Percentiles rank a stretch among this genome's conserved stretches.
Evolutionary conservation across 139 green algal genomes (phyloP).

Genomic region (Coccomyxa sp.): DNA sequence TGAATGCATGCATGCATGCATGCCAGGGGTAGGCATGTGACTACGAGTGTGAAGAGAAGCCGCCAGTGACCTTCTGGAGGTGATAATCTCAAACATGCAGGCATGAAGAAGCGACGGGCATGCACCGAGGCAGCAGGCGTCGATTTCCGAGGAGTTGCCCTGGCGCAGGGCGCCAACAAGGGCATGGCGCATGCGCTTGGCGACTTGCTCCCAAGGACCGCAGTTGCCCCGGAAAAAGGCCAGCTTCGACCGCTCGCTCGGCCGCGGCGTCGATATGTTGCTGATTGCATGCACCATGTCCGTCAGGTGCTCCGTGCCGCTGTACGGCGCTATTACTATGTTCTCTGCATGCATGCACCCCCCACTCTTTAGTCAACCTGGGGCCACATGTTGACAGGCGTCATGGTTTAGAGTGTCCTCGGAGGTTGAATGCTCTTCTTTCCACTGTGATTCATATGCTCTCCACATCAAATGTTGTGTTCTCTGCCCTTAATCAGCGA

Average conservation of each 20-base stretch:
- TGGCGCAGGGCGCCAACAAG: background rate
- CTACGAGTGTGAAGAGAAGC: too few relatives aligned
- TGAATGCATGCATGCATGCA: too few relatives aligned
- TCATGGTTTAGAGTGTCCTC: too few relatives aligned
- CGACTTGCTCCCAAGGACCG: background rate
- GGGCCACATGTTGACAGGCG: too few relatives aligned
- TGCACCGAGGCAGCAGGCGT: background rate
- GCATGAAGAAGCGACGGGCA: background rate
- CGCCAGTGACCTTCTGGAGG: too few relatives aligned
- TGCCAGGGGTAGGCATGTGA: too few relatives aligned
- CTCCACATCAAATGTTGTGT: too few relatives aligned
- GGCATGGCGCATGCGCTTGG: background rate
- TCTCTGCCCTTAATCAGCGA: too few relatives aligned
- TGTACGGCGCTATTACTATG: background rate
- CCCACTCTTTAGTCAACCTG: too few relatives aligned
- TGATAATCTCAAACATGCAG: too few relatives aligned
- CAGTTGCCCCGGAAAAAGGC: background rate
- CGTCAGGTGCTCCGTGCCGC: background rate
- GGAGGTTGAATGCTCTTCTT: too few relatives aligned
- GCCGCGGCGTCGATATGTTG: background rate
- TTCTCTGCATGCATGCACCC: background rate
- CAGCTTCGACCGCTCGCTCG: background rate
- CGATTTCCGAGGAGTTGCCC: background rate
- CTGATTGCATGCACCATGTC: background rate
- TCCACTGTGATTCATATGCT: too few relatives aligned